A percentile compares a stretch with the other conserved stretches of the same genome.
phyloP scores from a whole-genome alignment of 805 yeast genomes.

The Candida glaebosa region DNA sequence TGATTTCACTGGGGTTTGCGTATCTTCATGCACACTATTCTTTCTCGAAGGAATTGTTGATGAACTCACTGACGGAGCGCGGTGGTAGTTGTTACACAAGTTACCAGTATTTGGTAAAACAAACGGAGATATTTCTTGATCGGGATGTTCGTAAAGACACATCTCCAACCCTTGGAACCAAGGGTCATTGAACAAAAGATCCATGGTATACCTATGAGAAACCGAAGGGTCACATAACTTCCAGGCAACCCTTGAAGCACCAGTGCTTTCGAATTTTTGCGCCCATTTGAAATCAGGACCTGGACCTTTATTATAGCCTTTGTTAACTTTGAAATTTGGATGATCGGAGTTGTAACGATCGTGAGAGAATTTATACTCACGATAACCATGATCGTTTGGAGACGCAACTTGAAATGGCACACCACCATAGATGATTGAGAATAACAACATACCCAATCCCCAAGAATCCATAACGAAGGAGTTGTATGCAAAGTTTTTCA shows the following conservation, averaged over 20 bases:
- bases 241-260: constrained; percentile 72
- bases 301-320: constrained; percentile 51
- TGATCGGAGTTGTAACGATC: constrained; percentile 37
- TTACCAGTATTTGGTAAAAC: constrained; percentile 24
- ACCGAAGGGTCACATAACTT: constrained; percentile 65
- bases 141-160: constrained; percentile 53
- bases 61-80: constrained; percentile 1
- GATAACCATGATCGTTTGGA: constrained; percentile 45
- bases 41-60: not conserved
- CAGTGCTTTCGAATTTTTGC: constrained; percentile 51
- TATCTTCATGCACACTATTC: constrained; percentile 8
- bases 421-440: constrained; percentile 53
- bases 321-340: constrained; percentile 47
- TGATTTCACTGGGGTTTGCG: constrained; percentile 31
- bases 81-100: constrained; percentile 7
- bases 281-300: constrained; percentile 74
- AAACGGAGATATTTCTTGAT: constrained; percentile 36
- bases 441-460: constrained; percentile 68
- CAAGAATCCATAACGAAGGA: constrained; percentile 70
- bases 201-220: constrained; percentile 50
- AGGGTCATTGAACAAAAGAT: constrained; percentile 55
- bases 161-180: constrained; percentile 60
- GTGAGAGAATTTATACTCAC: constrained; percentile 54
- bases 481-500: constrained; percentile 47
- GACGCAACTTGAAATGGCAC: constrained; percentile 59